Conservation (phyloP, 2,329 filamentous ascomycete genomes). For the Hysterium pulicare region DNA sequence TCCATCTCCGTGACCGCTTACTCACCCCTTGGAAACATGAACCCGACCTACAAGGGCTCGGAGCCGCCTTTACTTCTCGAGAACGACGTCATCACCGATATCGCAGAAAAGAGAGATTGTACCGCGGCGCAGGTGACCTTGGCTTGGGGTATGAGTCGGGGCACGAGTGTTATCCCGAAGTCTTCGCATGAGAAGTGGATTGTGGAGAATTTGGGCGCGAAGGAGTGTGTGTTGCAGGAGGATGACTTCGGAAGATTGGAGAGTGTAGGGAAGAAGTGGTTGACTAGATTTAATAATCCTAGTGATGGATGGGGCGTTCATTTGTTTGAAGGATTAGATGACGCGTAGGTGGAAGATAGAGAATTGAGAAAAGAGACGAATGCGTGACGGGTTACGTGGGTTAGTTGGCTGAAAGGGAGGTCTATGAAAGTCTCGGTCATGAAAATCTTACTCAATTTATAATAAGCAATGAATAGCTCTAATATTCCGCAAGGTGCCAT, state of each 20-base stretch:
- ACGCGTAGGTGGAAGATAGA: conserved; percentile 5
- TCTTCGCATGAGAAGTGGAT: conserved; percentile 44
- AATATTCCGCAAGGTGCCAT: no score
- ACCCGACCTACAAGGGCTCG: conserved; percentile 41
- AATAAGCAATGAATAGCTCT: no score
- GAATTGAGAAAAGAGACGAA: not conserved
- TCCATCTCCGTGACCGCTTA: conserved; percentile 55
- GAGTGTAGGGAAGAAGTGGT: conserved; percentile 30
- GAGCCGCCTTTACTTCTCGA: conserved; percentile 36
- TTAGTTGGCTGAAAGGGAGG: not conserved
- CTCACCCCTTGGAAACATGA: conserved; percentile 46
- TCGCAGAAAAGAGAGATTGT: conserved; percentile 42
- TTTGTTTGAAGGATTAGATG: conserved; percentile 44
- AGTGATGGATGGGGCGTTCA: conserved; percentile 39
- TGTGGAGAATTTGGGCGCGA: conserved; percentile 42
- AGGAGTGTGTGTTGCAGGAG: conserved; percentile 34
- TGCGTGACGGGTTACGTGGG: not conserved
- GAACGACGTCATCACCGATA: conserved; percentile 38
- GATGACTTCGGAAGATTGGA: conserved; percentile 36
- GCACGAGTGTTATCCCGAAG: conserved; percentile 46
- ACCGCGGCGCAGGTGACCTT: conserved; percentile 46
- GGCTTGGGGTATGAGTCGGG: conserved; percentile 48
- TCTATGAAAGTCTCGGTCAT: no score
- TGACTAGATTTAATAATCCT: conserved; percentile 41
- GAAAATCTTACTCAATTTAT: no score